Percentiles rank a stretch among this genome's conserved stretches.
Conservation (phyloP, 768 basidiomycete genomes). For the Coprinopsis cinerea region DNA sequence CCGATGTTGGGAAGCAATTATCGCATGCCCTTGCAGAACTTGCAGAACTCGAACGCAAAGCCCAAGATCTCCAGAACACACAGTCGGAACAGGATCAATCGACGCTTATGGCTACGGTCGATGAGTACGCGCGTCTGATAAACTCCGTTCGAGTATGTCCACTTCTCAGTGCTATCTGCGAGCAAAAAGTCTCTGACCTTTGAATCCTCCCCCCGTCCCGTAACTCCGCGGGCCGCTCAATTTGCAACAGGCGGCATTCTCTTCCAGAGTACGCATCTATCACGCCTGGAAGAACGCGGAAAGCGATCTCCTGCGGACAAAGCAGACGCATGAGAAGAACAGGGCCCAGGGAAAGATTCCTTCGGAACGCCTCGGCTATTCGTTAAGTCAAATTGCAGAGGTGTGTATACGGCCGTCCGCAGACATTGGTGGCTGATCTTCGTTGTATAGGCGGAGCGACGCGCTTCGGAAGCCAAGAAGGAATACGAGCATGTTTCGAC, state of each 20-base stretch:
- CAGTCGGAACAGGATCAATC: constrained; percentile 82
- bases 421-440: too few species aligned
- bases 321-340: constrained; percentile 75
- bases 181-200: background rate
- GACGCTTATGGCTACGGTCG: constrained; percentile 77
- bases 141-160: constrained; percentile 73
- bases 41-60: constrained; percentile 67
- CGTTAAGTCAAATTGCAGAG: constrained; percentile 78
- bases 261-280: constrained; percentile 78
- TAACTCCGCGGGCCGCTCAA: too few species aligned
- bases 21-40: constrained; percentile 64
- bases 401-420: too few species aligned
- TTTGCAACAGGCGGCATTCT: constrained; percentile 93
- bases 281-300: constrained; percentile 79
- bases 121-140: constrained; percentile 92
- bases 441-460: constrained; percentile 67
- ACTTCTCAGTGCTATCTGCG: background rate
- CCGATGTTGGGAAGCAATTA: constrained; percentile 72
- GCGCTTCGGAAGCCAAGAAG: constrained; percentile 72
- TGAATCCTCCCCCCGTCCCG: background rate
- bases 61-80: constrained; percentile 64
- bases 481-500: constrained; percentile 89
- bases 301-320: constrained; percentile 62
- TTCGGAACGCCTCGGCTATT: constrained; percentile 62
- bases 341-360: constrained; percentile 71